phyloP scores from a whole-genome alignment of 805 yeast species.

The Wickerhamiella vanderwaltii region DNA sequence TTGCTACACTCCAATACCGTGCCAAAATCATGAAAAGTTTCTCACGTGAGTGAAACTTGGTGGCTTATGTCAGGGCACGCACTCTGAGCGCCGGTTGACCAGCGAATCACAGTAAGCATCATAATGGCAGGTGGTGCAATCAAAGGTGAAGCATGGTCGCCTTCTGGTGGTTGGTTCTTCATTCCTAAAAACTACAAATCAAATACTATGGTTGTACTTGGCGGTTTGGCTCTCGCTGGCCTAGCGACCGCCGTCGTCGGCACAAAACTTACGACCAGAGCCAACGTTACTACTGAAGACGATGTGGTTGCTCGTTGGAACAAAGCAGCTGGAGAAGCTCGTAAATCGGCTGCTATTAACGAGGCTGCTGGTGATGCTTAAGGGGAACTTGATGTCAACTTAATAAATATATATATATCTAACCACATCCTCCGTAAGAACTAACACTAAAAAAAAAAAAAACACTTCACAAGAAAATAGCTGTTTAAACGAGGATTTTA shows the following conservation, averaged over 20 bases:
- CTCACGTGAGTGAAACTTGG: conserved; percentile 4
- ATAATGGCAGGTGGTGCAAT: conserved; percentile 23
- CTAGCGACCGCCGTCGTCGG: conserved; percentile 30
- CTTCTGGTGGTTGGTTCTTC: conserved; percentile 47
- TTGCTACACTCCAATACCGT: background rate
- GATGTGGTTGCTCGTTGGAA: conserved; percentile 37
- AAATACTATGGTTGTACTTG: conserved; percentile 34
- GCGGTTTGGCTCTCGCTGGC: conserved; percentile 30
- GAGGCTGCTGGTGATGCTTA: conserved; percentile 18
- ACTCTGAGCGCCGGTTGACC: too few relatives aligned
- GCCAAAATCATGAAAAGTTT: conserved; percentile 5
- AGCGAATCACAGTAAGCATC: background rate
- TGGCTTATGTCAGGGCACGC: background rate
- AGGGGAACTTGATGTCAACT: background rate
- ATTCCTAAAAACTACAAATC: conserved; percentile 39
- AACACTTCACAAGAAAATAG: too few relatives aligned
- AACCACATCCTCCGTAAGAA: too few relatives aligned
- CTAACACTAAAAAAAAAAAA: too few relatives aligned
- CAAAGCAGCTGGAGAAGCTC: conserved; percentile 33
- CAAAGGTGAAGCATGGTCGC: conserved; percentile 30
- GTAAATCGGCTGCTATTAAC: conserved; percentile 23
- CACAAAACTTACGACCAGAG: conserved; percentile 29
- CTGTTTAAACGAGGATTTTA: too few relatives aligned
- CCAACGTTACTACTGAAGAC: conserved; percentile 29
- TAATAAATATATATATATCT: background rate